A percentile compares a stretch with the other conserved stretches of the same genome.
phyloP scores from a whole-genome alignment of 176 grass and related monocot genomes.

The Secale cereale region DNA sequence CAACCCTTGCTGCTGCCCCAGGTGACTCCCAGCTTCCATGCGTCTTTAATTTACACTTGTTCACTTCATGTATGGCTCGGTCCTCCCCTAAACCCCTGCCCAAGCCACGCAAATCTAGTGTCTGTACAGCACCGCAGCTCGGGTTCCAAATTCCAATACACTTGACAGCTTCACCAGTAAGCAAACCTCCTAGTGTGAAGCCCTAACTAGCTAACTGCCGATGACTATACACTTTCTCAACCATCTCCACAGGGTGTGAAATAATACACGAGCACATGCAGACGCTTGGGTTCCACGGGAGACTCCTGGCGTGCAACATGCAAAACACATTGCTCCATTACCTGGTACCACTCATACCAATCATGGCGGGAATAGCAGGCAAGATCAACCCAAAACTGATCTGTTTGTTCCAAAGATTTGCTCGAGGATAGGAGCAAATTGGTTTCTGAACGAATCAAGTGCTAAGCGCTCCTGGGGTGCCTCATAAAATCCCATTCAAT shows the following conservation, averaged over 20 bases:
- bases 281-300: neutral
- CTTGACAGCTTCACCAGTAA: constrained; percentile 29
- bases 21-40: constrained; percentile 24
- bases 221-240: constrained; percentile 56
- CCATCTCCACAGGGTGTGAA: neutral
- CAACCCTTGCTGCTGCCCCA: neutral
- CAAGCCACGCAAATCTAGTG: constrained; percentile 37
- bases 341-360: neutral
- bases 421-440: constrained; percentile 27
- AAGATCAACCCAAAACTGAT: constrained; percentile 40
- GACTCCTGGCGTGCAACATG: neutral
- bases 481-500: constrained; percentile 95
- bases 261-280: constrained; percentile 11
- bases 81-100: constrained; percentile 25
- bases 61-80: constrained; percentile 22
- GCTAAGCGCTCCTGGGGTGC: neutral
- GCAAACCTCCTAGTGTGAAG: constrained; percentile 36
- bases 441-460: neutral
- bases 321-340: constrained; percentile 1
- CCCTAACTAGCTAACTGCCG: constrained; percentile 45
- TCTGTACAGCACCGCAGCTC: constrained; percentile 46
- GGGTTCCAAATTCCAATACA: constrained; percentile 17
- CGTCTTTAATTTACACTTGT: constrained; percentile 54
- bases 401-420: constrained; percentile 32
- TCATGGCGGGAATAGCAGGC: neutral